These are phyloP conservation scores for Dentipellis fragilis DNA, from an alignment of 768 basidiomycete species.

Conservation along the genomic window DNA sequence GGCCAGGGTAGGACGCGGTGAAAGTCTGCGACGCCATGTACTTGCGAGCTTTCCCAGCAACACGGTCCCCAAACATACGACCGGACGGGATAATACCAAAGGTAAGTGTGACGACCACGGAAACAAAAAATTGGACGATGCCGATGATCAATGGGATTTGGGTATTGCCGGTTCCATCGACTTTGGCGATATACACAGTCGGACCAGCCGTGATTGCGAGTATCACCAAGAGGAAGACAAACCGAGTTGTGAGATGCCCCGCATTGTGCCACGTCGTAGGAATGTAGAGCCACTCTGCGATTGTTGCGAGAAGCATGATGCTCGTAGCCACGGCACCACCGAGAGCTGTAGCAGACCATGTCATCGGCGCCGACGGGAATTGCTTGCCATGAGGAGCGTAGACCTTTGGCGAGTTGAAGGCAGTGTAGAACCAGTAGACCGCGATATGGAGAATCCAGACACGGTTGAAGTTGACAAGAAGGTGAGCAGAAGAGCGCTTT, in stretches of 20 bases:
- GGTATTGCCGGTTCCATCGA: slow-evolving; percentile 53
- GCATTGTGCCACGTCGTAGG: slow-evolving; percentile 99
- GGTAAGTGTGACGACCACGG: slow-evolving; percentile 68
- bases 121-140: slow-evolving; percentile 90
- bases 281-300: slow-evolving; percentile 94
- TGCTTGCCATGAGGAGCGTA: slow-evolving; percentile 66
- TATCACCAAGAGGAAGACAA: slow-evolving; percentile 85
- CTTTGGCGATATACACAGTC: slow-evolving; percentile 84
- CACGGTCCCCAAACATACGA: slow-evolving; percentile 97
- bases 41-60: slow-evolving; percentile 94
- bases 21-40: slow-evolving; percentile 99
- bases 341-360: slow-evolving; percentile 91
- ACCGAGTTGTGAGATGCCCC: slow-evolving; percentile 88
- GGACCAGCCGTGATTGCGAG: slow-evolving; percentile 90
- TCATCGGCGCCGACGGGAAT: slow-evolving; percentile 76
- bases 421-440: slow-evolving; percentile 93
- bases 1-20: slow-evolving; percentile 89
- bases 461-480: slow-evolving; percentile 98
- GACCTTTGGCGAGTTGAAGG: slow-evolving; percentile 91
- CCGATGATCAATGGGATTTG: slow-evolving; percentile 84
- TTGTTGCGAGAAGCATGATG: slow-evolving; percentile 90
- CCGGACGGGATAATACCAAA: slow-evolving; percentile 92
- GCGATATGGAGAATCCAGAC: slow-evolving; percentile 96
- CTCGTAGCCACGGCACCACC: slow-evolving; percentile 88
- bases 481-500: slow-evolving; percentile 86